Conservation (phyloP, 2,329 filamentous ascomycete species). For the Alternaria longipes region DNA sequence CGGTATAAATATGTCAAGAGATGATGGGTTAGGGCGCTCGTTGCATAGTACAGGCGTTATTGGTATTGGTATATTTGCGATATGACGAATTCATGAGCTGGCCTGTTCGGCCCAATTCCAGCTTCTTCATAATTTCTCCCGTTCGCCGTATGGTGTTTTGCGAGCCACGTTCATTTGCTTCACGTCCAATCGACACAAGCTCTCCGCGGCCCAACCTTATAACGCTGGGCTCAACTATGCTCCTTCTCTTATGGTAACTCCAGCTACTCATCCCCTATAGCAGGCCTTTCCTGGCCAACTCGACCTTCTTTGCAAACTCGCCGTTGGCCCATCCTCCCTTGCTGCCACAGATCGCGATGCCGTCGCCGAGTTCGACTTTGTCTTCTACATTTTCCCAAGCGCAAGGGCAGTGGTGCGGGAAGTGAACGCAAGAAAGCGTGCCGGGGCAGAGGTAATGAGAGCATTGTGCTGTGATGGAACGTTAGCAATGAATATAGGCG, state of each 20-base stretch:
- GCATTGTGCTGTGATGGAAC: slow-evolving; percentile 72
- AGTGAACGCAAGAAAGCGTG: slow-evolving; percentile 93
- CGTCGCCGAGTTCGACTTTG: slow-evolving; percentile 76
- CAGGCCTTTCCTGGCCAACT: slow-evolving; percentile 80
- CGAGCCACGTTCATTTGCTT: neutral
- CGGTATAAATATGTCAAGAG: slow-evolving; percentile 42
- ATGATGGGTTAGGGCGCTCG: neutral
- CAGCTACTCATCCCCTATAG: slow-evolving; percentile 56
- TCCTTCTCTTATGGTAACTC: neutral
- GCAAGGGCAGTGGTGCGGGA: slow-evolving; percentile 97
- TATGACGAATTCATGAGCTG: neutral
- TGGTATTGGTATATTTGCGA: neutral
- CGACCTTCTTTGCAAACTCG: slow-evolving; percentile 78
- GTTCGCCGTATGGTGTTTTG: neutral
- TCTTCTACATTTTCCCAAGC: slow-evolving; percentile 73
- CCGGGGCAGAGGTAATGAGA: slow-evolving; percentile 94
- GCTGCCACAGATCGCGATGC: slow-evolving; percentile 75
- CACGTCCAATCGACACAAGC: neutral
- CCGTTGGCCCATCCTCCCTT: slow-evolving; percentile 78
- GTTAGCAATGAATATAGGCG: neutral
- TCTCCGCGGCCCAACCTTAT: neutral
- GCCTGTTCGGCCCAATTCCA: neutral
- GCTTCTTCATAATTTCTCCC: neutral
- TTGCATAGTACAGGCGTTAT: slow-evolving; percentile 3
- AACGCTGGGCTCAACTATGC: neutral